phyloP scores from a whole-genome alignment of 2,329 filamentous ascomycete species.

The Talaromyces sp. region DNA sequence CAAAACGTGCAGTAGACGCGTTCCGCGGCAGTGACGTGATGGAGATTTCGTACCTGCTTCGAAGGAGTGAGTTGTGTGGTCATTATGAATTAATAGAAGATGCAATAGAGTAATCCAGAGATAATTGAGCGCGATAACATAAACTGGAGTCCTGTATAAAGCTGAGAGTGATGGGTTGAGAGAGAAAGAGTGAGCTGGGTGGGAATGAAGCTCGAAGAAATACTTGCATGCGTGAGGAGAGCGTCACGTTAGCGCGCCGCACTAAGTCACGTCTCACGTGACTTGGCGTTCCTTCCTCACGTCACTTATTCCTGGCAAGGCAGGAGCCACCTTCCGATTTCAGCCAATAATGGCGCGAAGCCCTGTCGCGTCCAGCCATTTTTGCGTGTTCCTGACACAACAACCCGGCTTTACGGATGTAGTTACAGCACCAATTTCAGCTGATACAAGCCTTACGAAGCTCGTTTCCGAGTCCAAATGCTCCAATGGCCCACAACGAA shows the following conservation, averaged over 20 bases:
- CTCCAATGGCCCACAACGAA: slow-evolving; percentile 2
- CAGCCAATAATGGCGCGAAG: slow-evolving; percentile 17
- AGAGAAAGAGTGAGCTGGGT: slow-evolving; percentile 22
- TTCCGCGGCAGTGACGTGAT: slow-evolving; percentile 29
- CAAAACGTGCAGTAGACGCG: slow-evolving; percentile 29
- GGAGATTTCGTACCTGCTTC: slow-evolving; percentile 61
- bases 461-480: slow-evolving; percentile 1
- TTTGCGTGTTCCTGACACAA: slow-evolving; percentile 5
- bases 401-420: slow-evolving; percentile 17
- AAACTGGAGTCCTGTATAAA: slow-evolving; percentile 17
- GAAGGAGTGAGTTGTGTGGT: slow-evolving; percentile 71
- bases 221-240: slow-evolving; percentile 30
- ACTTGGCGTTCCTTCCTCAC: slow-evolving; percentile 27
- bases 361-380: slow-evolving; percentile 16
- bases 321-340: background rate
- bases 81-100: slow-evolving; percentile 54
- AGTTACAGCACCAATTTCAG: background rate
- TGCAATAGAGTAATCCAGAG: slow-evolving; percentile 18
- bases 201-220: slow-evolving; percentile 27
- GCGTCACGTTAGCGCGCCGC: slow-evolving; percentile 37
- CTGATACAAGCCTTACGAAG: slow-evolving; percentile 9
- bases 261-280: slow-evolving; percentile 40
- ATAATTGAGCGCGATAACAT: slow-evolving; percentile 19
- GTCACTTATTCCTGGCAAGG: background rate
- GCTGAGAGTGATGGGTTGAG: slow-evolving; percentile 18